Evolutionary conservation across 345 rosid species (phyloP), one percentile per base, ranked within the genome.

Genomic region (Mangifera indica): DNA sequence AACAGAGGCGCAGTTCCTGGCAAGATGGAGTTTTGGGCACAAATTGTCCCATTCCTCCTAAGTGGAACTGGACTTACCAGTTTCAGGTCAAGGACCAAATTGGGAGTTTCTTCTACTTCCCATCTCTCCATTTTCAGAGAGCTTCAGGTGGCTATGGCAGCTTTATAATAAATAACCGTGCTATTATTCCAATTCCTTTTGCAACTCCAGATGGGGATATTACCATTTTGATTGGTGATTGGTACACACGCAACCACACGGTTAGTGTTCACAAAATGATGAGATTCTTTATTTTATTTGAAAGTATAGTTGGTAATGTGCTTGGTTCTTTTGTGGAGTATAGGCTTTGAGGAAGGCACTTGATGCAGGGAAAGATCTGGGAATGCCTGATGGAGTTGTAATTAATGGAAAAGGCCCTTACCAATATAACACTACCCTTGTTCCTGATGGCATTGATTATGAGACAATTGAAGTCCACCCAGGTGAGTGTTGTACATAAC

Each of bases 11-110:
- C 68, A 91, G 90, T 24, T 96, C 99, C 21, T 96, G 99, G 99
- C 98, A 96, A 85, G 99, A 96, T 75, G 99, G 99, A 77, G 74
- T 96, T 60, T 86, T 68, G 67, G 99, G 99, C 34, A 96, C 99
- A 2, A 96, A 91, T 64, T 96, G 98, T 80, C 99, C 98, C 22
- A 96, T 96, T 49, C 99, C 99, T 61, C 83, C 99, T 48, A 96
- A 96, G 81, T 96, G 99, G 99, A 96, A 96, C 83, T 96, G 97
- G 98, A 96, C 98, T 77, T 96, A 96, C 81, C 89, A 96, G 85
- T 96, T 96, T 78, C 99, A 96, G 79, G 99, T 96, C 12, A 96
- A 96, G 79, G 99, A 96, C 74, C 99, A 96, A 75, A 74, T 96
- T 75, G 99, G 99, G 66, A 96, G 99, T 80, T 93, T 89, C 97